phyloP scores from a whole-genome alignment of 2,329 filamentous ascomycete species.

The Colletotrichum lindemuthianum region DNA sequence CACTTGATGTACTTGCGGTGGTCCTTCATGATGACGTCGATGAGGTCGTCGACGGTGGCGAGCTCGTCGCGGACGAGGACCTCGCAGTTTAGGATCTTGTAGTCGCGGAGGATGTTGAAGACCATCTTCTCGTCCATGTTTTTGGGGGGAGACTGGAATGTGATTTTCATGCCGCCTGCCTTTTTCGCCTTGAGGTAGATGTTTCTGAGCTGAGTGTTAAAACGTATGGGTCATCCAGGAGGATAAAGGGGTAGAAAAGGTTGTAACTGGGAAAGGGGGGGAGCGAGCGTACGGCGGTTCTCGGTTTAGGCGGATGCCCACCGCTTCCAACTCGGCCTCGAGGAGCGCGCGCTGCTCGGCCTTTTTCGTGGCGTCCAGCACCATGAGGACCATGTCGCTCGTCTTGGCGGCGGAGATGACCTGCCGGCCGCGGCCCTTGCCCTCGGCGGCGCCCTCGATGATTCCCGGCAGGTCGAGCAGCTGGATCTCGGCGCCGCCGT shows the following conservation, averaged over 20 bases:
- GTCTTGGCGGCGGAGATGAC: conserved; percentile 99
- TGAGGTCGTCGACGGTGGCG: conserved; percentile 96
- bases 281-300: conserved; percentile 86
- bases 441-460: conserved; percentile 95
- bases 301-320: conserved; percentile 92
- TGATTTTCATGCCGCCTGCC: conserved; percentile 98
- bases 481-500: conserved; percentile 97
- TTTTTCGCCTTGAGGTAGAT: conserved; percentile 98
- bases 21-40: conserved; percentile 99
- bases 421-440: conserved; percentile 93
- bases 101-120: conserved; percentile 96
- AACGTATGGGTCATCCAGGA: background rate
- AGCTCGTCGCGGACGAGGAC: conserved; percentile 95
- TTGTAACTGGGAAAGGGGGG: background rate
- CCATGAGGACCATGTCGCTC: conserved; percentile 96
- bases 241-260: background rate
- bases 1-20: conserved; percentile 96
- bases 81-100: conserved; percentile 98
- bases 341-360: conserved; percentile 90
- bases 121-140: conserved; percentile 97
- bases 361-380: conserved; percentile 95
- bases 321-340: conserved; percentile 92
- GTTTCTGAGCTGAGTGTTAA: conserved; percentile 66
- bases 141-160: conserved; percentile 90
- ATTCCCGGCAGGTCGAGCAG: conserved; percentile 97